Conservation (phyloP, 73 alveolate genomes). For the Paramecium sexaurelia region DNA sequence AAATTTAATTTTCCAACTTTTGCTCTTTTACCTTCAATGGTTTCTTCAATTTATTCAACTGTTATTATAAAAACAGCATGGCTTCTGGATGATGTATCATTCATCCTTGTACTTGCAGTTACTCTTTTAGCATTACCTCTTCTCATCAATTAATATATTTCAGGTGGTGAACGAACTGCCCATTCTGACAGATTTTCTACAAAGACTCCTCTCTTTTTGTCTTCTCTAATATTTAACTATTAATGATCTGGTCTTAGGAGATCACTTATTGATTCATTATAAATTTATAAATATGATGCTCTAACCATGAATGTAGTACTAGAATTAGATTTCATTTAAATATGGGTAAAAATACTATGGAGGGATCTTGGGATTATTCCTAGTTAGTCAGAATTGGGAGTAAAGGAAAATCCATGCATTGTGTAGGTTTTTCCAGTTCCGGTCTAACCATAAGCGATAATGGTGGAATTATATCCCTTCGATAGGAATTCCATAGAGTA, state of each 20-base stretch:
- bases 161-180: slow-evolving; percentile 95
- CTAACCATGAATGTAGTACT: slow-evolving; percentile 84
- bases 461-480: slow-evolving; percentile 81
- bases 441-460: slow-evolving; percentile 88
- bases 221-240: slow-evolving; percentile 89
- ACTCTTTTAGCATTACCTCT: slow-evolving; percentile 91
- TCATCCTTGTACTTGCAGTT: slow-evolving; percentile 94
- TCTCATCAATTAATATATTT: slow-evolving; percentile 88
- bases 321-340: slow-evolving; percentile 71
- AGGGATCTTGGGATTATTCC: slow-evolving; percentile 84
- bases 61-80: slow-evolving; percentile 97
- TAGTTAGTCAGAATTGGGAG: slow-evolving; percentile 65
- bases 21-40: slow-evolving; percentile 61
- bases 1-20: slow-evolving; percentile 82
- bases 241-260: slow-evolving; percentile 64
- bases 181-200: slow-evolving; percentile 97
- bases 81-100: slow-evolving; percentile 93
- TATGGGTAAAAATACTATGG: slow-evolving; percentile 76
- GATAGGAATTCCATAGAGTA: not conserved
- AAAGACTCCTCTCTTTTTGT: slow-evolving; percentile 94
- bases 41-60: slow-evolving; percentile 83
- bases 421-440: slow-evolving; percentile 95
- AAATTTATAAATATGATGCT: slow-evolving; percentile 86
- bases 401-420: slow-evolving; percentile 86
- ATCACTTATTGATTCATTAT: slow-evolving; percentile 88